Conservation (phyloP, 2,329 filamentous ascomycete species). For the Diaporthe humulicola region DNA sequence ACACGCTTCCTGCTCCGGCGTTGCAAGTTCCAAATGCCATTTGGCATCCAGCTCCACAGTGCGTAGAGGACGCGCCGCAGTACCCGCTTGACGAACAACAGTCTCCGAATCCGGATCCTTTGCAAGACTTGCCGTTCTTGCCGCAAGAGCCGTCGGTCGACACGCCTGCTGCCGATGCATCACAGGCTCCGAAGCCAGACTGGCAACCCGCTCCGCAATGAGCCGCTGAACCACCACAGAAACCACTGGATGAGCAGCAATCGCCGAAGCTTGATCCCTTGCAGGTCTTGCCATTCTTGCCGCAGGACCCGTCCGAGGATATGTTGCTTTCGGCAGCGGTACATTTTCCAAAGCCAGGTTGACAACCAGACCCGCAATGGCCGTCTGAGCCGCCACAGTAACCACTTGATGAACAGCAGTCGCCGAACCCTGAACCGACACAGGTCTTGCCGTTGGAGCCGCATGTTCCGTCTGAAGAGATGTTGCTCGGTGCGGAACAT, state of each 20-base stretch:
- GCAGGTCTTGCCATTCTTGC: conserved; percentile 4
- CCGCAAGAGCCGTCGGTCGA: conserved; percentile 3
- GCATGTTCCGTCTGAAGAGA: conserved; percentile 44
- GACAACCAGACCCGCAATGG: not conserved
- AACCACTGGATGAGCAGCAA: not conserved
- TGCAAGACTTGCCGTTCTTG: not conserved
- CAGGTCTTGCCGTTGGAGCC: conserved; percentile 12
- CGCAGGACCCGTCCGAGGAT: conserved; percentile 44
- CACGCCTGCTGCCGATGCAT: not conserved
- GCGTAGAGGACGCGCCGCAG: not conserved
- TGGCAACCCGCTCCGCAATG: conserved; percentile 1
- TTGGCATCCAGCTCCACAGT: conserved; percentile 8
- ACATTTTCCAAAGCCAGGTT: not conserved
- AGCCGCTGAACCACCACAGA: not conserved
- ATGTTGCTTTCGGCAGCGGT: no score
- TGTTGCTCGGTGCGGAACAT: conserved; percentile 16
- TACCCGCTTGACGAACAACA: not conserved
- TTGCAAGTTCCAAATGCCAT: not conserved
- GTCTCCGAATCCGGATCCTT: not conserved
- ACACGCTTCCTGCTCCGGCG: not conserved
- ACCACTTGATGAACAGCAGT: conserved; percentile 1
- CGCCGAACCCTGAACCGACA: not conserved
- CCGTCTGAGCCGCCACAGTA: not conserved
- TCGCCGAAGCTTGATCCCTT: not conserved
- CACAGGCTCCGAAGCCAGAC: not conserved